Conservation (phyloP, 345 rosid species). For the Citrus medica region DNA sequence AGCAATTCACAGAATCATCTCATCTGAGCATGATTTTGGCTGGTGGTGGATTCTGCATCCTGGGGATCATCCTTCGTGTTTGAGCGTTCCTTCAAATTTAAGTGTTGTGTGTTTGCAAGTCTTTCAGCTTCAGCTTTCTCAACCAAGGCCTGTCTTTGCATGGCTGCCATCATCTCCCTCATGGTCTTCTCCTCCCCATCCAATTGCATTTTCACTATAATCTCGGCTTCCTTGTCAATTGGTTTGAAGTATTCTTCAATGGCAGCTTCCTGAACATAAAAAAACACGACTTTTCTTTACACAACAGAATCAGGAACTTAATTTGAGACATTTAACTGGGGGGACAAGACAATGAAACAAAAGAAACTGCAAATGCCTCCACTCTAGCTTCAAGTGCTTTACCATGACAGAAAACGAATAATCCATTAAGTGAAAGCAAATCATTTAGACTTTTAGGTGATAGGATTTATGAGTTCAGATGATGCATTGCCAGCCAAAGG, state of each 20-base stretch:
- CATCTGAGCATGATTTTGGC: constrained; percentile 19
- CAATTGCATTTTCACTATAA: constrained; percentile 74
- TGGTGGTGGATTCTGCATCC: constrained; percentile 21
- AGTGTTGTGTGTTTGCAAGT: constrained; percentile 17
- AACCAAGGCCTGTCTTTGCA: constrained; percentile 57
- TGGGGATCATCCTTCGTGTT: constrained; percentile 21
- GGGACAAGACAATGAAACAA: neutral
- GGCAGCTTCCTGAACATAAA: constrained; percentile 63
- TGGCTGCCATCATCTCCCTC: constrained; percentile 60
- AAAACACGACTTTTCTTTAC: neutral
- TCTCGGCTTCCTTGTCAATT: constrained; percentile 76
- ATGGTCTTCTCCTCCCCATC: constrained; percentile 77
- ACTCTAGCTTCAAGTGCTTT: neutral
- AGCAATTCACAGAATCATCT: constrained; percentile 8
- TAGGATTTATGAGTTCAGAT: neutral
- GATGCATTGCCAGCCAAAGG: neutral
- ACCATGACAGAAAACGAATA: neutral
- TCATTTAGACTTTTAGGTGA: neutral
- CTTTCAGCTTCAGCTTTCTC: constrained; percentile 59
- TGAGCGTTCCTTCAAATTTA: constrained; percentile 7
- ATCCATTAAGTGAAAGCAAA: neutral
- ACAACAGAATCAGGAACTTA: neutral
- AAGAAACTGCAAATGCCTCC: neutral
- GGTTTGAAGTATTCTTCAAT: constrained; percentile 82
- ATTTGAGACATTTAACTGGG: neutral